These are phyloP conservation scores for Daphne laureola DNA, from an alignment of 441 rosid genomes.

Conservation along the genomic window DNA sequence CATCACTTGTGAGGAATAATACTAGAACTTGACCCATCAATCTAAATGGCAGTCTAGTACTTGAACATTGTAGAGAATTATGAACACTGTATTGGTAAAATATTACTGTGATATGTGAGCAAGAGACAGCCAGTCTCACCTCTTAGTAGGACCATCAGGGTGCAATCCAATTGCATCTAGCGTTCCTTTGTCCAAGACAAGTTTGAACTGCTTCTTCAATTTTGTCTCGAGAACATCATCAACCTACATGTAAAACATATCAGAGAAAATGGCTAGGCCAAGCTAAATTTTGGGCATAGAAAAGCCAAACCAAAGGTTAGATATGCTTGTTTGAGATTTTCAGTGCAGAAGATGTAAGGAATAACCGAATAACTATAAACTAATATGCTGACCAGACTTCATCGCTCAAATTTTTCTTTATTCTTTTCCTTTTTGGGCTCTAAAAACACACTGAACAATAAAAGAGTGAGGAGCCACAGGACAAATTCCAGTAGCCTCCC, in stretches of 20 bases:
- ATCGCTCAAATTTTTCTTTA: too few relatives aligned
- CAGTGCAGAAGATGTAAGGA: too few relatives aligned
- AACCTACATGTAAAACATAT: slow-evolving; percentile 37
- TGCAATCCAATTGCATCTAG: slow-evolving; percentile 96
- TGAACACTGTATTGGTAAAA: not conserved
- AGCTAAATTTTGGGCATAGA: not conserved
- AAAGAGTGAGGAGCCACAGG: not conserved
- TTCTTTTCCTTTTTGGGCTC: too few relatives aligned
- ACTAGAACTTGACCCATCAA: not conserved
- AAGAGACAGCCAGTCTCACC: slow-evolving; percentile 29
- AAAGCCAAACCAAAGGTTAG: too few relatives aligned
- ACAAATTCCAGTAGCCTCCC: not conserved
- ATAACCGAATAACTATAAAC: too few relatives aligned
- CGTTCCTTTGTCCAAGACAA: slow-evolving; percentile 94
- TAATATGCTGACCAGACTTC: too few relatives aligned
- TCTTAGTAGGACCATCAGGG: slow-evolving; percentile 79
- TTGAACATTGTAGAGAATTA: not conserved
- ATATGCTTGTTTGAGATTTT: too few relatives aligned
- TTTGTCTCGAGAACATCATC: slow-evolving; percentile 86
- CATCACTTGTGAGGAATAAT: not conserved
- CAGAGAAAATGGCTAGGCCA: not conserved
- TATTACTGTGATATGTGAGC: not conserved
- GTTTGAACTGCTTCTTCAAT: slow-evolving; percentile 52
- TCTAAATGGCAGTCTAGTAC: too few relatives aligned
- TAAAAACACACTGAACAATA: too few relatives aligned